These are phyloP conservation scores for Chaetomium strumarium DNA, from an alignment of 2,329 filamentous ascomycete species.

Conservation along the genomic window DNA sequence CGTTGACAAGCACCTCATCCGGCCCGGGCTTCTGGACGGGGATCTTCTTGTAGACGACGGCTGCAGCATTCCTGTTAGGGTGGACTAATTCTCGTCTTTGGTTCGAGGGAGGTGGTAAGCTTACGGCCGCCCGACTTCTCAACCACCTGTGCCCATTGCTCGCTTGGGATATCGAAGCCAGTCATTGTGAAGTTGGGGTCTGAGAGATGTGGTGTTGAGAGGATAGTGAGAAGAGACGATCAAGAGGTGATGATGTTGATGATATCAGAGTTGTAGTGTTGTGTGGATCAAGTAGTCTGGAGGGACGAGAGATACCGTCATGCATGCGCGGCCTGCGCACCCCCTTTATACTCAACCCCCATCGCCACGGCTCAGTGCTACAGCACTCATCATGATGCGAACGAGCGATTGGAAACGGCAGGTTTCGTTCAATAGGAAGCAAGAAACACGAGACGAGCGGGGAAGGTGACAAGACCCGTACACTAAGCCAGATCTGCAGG, in stretches of 20 bases:
- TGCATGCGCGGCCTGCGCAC: background rate
- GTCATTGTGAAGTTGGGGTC: constrained; percentile 33
- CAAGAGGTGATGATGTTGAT: background rate
- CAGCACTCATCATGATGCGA: background rate
- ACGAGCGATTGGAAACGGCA: background rate
- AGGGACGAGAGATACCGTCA: background rate
- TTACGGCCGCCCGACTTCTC: constrained; percentile 70
- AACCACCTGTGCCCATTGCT: constrained; percentile 89
- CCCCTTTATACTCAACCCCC: constrained; percentile 5
- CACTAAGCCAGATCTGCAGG: background rate
- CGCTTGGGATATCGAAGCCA: constrained; percentile 57
- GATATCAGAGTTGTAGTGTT: background rate
- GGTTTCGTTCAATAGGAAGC: background rate
- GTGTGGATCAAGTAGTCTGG: background rate
- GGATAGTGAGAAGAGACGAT: background rate
- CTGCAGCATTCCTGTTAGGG: constrained; percentile 31
- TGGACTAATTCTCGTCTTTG: background rate
- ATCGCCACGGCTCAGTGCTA: background rate
- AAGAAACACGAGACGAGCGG: constrained; percentile 7
- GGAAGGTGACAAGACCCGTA: too few relatives aligned
- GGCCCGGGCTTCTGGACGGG: constrained; percentile 74
- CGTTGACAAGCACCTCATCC: constrained; percentile 86
- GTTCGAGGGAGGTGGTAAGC: constrained; percentile 33
- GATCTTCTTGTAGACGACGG: constrained; percentile 70
- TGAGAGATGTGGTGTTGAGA: background rate